Base-by-base conservation (phyloP, 306 rosid species). In the Vicia faba region DNA sequence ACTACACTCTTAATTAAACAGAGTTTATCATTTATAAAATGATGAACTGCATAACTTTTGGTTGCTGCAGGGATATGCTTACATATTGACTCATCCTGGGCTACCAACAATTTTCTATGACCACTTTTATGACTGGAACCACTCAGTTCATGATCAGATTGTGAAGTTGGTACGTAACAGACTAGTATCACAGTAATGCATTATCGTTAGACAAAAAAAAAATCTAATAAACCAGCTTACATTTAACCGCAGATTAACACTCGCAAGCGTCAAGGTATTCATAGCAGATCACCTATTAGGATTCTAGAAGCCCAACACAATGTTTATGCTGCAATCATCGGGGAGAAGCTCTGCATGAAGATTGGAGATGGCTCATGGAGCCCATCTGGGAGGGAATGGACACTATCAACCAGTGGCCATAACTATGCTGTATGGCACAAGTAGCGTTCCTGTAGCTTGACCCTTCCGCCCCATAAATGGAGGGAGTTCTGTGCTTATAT, bases 31-130 rank as follows among this genome's bases (percentile, higher is more conserved):
- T 20, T 20, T 20, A 20, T 20, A 20, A 20, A 20, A 20, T 20
- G 2, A 20, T 20, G 23, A 20, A 20, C 23, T 20, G 23, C 23
- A 58, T 46, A 29, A 5, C 35, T 31, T 57, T 31, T 57, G 65
- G 36, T 40, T 20, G 43, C 28, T 53, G 57, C 86, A 92, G 98
- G 98, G 98, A 13, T 92, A 92, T 75, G 83, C 96, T 39, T 92
- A 92, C 68, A 84, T 89, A 71, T 81, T 92, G 68, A 92, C 92
- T 14, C 98, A 92, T 83, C 96, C 98, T 0, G 98, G 98, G 70
- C 84, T 80, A 49, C 98, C 98, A n/a, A 64, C 91, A 11, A 88
- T 92, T 66, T 92, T 92, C 77, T 92, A 89, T 66, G 98, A 92
- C 70, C 98, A 92, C 81, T 89, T 89, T 8, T 89, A 67, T 67